Percentiles rank a stretch among this genome's conserved stretches.
Conservation (phyloP, 2,329 filamentous ascomycete genomes). For the Albifimbria verrucaria region DNA sequence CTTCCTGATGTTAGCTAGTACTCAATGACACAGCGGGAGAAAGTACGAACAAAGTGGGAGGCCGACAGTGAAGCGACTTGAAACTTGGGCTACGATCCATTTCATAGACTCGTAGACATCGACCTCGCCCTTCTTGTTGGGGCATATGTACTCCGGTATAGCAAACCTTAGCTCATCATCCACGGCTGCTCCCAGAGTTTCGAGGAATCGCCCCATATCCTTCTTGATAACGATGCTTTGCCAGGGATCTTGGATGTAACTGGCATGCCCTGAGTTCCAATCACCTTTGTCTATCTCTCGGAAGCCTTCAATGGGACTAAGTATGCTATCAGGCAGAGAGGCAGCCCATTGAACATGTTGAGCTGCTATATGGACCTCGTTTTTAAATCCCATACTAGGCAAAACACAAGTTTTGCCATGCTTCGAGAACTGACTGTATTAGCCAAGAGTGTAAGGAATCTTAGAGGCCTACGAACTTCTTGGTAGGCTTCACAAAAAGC, state of each 20-base stretch:
- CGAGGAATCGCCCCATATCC: constrained; percentile 8
- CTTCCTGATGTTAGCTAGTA: neutral
- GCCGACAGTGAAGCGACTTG: constrained; percentile 10
- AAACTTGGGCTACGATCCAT: constrained; percentile 8
- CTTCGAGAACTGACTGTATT: constrained; percentile 5
- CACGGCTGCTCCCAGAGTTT: constrained; percentile 3
- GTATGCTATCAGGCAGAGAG: constrained; percentile 5
- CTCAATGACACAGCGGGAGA: neutral
- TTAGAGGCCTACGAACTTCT: neutral
- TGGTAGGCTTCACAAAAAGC: constrained; percentile 5
- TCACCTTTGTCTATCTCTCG: constrained; percentile 8
- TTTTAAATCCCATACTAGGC: constrained; percentile 7
- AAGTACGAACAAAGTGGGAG: constrained; percentile 6
- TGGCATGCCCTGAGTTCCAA: constrained; percentile 7
- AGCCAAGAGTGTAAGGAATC: neutral
- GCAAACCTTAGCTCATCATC: constrained; percentile 8
- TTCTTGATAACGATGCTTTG: constrained; percentile 9
- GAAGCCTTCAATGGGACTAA: constrained; percentile 7
- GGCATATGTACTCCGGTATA: constrained; percentile 4
- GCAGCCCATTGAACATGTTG: constrained; percentile 8
- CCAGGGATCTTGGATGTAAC: constrained; percentile 9
- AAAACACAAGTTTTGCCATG: constrained; percentile 8
- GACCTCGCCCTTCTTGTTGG: neutral
- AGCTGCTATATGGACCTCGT: constrained; percentile 6
- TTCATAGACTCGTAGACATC: constrained; percentile 11